These are phyloP conservation scores for Cyclanthera cordifolia DNA, from an alignment of 306 rosid species.

Conservation along the genomic window DNA sequence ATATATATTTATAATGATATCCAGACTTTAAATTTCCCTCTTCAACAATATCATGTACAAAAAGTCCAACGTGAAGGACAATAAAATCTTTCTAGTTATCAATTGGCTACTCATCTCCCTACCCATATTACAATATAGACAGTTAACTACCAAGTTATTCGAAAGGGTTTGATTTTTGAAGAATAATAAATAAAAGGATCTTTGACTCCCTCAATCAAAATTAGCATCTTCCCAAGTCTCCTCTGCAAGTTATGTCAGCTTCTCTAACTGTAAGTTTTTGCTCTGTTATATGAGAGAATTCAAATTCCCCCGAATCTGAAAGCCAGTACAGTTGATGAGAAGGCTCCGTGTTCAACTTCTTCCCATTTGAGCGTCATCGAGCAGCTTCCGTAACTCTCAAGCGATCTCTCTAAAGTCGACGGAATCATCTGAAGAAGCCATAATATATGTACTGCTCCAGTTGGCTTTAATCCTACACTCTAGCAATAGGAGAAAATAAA, in stretches of 20 bases:
- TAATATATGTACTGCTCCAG: neutral
- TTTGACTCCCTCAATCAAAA: slow-evolving; percentile 4
- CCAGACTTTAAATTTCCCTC: neutral
- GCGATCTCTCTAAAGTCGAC: neutral
- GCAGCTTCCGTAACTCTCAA: slow-evolving; percentile 2
- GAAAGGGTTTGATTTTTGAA: slow-evolving; percentile 1
- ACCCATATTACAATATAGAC: slow-evolving; percentile 43
- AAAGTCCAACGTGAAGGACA: slow-evolving; percentile 10
- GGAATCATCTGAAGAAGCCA: slow-evolving; percentile 12
- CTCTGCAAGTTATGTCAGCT: slow-evolving; percentile 5
- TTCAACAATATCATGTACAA: neutral
- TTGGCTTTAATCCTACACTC: slow-evolving; percentile 15
- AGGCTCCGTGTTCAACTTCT: slow-evolving; percentile 7
- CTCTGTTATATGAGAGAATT: neutral
- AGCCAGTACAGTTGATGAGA: neutral
- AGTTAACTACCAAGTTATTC: slow-evolving; percentile 17
- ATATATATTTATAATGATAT: slow-evolving; percentile 10
- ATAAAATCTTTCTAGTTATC: neutral
- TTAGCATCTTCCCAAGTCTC: slow-evolving; percentile 17
- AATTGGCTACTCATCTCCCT: slow-evolving; percentile 19
- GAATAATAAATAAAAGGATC: slow-evolving; percentile 17
- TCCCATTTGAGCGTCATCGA: slow-evolving; percentile 13
- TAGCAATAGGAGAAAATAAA: slow-evolving; percentile 73
- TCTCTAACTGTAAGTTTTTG: slow-evolving; percentile 19
- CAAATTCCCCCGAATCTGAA: neutral